A percentile compares a stretch with the other conserved stretches of the same genome.
These are phyloP conservation scores for Acer negundo DNA, from an alignment of 345 rosid genomes.

Conservation along the genomic window DNA sequence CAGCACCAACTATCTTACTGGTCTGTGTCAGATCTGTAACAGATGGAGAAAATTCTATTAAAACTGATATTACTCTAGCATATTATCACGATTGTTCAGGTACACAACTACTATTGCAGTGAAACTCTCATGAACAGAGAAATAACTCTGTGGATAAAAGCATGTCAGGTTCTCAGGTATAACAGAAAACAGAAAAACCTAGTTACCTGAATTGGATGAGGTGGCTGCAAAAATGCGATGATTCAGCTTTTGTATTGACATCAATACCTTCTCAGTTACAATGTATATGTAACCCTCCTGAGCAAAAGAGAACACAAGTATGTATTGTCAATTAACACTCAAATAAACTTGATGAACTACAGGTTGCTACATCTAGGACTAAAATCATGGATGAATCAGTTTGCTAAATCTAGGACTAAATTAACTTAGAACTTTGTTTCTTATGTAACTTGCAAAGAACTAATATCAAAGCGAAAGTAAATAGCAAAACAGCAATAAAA, in stretches of 20 bases:
- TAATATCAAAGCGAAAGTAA: no score
- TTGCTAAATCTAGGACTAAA: no score
- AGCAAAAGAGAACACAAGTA: background rate
- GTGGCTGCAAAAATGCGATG: background rate
- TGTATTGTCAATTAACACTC: background rate
- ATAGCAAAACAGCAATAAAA: no score
- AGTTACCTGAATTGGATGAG: constrained; percentile 15
- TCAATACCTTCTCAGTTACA: background rate
- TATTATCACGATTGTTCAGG: background rate
- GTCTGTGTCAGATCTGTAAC: constrained; percentile 7
- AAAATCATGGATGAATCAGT: no score
- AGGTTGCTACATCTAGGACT: background rate
- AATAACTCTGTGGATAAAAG: background rate
- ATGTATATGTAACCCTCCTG: background rate
- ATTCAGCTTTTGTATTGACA: background rate
- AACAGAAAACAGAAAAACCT: background rate
- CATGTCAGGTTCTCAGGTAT: background rate
- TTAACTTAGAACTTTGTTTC: no score
- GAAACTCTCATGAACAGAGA: background rate
- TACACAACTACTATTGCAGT: no score
- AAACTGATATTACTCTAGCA: background rate
- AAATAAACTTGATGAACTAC: background rate
- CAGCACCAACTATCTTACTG: background rate
- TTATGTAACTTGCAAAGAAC: no score
- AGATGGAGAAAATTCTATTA: background rate